A percentile compares a stretch with the other conserved stretches of the same genome.
Conservation (phyloP, 129 eudicot genomes). For the Helianthus tuberosus region DNA sequence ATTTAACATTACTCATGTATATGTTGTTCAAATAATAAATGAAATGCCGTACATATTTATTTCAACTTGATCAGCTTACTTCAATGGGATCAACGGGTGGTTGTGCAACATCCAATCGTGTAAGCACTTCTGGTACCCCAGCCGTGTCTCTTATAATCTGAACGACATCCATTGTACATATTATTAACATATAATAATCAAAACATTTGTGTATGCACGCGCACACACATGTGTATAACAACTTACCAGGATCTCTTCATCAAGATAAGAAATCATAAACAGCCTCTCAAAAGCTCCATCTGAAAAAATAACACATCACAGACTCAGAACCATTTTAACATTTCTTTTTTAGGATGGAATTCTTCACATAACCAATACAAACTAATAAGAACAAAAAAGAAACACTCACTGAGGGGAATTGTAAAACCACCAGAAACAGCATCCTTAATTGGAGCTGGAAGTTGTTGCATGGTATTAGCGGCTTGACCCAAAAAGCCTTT, state of each 20-base stretch:
- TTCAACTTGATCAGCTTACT: slow-evolving; percentile 49
- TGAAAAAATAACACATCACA: slow-evolving; percentile 30
- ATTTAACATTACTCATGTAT: too few relatives aligned
- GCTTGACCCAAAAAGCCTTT: slow-evolving; percentile 75
- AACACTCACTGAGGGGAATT: slow-evolving; percentile 75
- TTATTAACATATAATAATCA: background rate
- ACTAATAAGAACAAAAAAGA: background rate
- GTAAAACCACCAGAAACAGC: slow-evolving; percentile 59
- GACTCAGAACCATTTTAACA: background rate
- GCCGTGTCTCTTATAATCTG: slow-evolving; percentile 71
- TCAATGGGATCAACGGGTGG: slow-evolving; percentile 40
- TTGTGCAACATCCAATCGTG: slow-evolving; percentile 58
- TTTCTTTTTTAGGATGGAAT: background rate
- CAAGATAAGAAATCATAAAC: slow-evolving; percentile 92
- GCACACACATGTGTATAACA: background rate
- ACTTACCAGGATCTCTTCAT: slow-evolving; percentile 88
- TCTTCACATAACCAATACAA: slow-evolving; percentile 12
- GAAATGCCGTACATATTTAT: slow-evolving; percentile 8
- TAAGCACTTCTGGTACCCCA: slow-evolving; percentile 79
- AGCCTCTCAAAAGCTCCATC: slow-evolving; percentile 71
- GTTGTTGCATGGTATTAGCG: slow-evolving; percentile 72
- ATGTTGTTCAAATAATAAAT: slow-evolving; percentile 15
- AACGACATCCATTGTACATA: slow-evolving; percentile 8
- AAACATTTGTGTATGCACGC: background rate
- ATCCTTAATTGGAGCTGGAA: slow-evolving; percentile 67